A percentile compares a stretch with the other conserved stretches of the same genome.
These are phyloP conservation scores for Lasiosphaeria ovina DNA, from an alignment of 495 filamentous ascomycete species.

Conservation along the genomic window DNA sequence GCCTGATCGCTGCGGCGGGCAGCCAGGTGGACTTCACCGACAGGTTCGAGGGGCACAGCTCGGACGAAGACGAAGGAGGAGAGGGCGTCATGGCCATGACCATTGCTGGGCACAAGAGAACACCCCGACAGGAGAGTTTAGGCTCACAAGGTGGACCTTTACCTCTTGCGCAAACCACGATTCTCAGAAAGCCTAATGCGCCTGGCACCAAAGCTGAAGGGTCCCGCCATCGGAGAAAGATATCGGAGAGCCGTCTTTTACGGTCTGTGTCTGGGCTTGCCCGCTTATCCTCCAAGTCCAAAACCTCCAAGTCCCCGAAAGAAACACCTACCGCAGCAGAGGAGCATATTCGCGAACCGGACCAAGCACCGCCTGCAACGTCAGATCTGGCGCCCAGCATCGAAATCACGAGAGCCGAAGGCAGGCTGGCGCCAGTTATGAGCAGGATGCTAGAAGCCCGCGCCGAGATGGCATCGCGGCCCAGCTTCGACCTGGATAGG, in stretches of 20 bases:
- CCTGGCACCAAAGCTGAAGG: constrained; percentile 25
- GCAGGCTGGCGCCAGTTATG: constrained; percentile 64
- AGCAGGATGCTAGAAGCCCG: constrained; percentile 82
- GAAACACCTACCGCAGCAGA: constrained; percentile 22
- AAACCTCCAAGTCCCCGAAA: constrained; percentile 31
- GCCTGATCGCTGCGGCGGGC: constrained; percentile 87
- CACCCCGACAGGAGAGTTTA: constrained; percentile 14
- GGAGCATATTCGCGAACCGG: constrained; percentile 23
- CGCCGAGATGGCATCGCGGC: constrained; percentile 57
- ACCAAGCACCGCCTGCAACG: constrained; percentile 9
- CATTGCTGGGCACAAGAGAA: constrained; percentile 20
- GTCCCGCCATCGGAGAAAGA: constrained; percentile 50
- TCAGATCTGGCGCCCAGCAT: constrained; percentile 25
- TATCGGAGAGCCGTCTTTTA: constrained; percentile 61
- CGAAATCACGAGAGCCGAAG: constrained; percentile 34
- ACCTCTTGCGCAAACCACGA: constrained; percentile 37
- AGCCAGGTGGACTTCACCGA: constrained; percentile 75
- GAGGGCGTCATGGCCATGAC: constrained; percentile 33
- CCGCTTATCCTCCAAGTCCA: constrained; percentile 36
- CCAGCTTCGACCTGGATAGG: constrained; percentile 52
- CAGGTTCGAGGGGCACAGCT: constrained; percentile 75
- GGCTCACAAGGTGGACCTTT: constrained; percentile 19
- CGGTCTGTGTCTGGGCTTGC: constrained; percentile 56
- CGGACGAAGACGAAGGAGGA: constrained; percentile 63
- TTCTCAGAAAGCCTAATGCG: constrained; percentile 28